phyloP scores from a whole-genome alignment of 169 alveolate genomes.

The Perkinsus chesapeaki region DNA sequence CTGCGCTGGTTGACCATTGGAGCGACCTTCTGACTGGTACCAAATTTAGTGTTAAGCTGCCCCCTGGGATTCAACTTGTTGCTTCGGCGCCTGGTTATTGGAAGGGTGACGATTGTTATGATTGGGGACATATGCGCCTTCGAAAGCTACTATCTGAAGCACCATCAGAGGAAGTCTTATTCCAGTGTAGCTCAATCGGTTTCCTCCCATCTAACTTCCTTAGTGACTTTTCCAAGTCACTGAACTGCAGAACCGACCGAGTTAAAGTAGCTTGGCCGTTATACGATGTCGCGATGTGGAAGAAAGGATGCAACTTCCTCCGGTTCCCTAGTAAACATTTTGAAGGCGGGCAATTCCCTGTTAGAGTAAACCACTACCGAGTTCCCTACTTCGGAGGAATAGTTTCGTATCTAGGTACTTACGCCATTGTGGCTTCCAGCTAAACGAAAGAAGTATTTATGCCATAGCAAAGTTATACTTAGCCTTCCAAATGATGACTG shows the following conservation, averaged over 20 bases:
- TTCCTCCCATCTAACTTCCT: neutral
- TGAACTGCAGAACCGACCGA: neutral
- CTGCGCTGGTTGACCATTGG: neutral
- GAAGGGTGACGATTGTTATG: neutral
- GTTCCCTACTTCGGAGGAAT: neutral
- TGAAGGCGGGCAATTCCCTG: neutral
- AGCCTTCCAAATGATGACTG: neutral
- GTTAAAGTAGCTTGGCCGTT: neutral
- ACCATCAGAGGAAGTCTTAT: neutral
- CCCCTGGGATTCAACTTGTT: neutral
- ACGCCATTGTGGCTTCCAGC: neutral
- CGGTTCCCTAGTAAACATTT: neutral
- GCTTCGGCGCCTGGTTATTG: neutral
- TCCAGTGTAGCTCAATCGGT: neutral
- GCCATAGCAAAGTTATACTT: neutral
- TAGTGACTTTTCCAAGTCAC: neutral
- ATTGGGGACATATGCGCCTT: neutral
- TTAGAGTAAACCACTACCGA: neutral
- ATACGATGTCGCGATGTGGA: neutral
- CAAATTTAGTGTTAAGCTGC: neutral
- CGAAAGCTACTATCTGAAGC: neutral
- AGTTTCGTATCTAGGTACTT: neutral
- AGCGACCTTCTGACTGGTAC: neutral
- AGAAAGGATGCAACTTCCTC: neutral
- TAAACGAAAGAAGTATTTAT: neutral